These are phyloP conservation scores for Vairimorpha ceranae DNA, from an alignment of 371 early-diverging fungal species.

Conservation along the genomic window DNA sequence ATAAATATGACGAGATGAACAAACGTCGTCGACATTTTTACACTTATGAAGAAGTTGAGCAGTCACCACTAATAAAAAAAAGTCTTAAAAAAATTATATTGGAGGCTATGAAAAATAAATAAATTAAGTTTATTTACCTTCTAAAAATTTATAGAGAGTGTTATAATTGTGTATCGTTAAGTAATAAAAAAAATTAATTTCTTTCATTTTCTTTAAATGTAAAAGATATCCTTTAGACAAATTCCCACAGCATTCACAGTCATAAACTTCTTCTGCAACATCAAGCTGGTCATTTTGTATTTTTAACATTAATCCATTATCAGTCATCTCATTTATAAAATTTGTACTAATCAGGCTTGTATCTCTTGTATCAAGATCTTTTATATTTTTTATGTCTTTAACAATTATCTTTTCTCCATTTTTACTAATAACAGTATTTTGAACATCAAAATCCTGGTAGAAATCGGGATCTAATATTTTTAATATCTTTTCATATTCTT, in stretches of 20 bases:
- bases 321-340: slow-evolving; percentile 26
- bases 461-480: slow-evolving; percentile 20
- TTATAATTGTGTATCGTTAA: slow-evolving; percentile 37
- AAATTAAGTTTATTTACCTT: background rate
- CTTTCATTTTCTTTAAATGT: slow-evolving; percentile 18
- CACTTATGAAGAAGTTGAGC: background rate
- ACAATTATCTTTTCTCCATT: background rate
- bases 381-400: slow-evolving; percentile 26
- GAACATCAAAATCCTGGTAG: slow-evolving; percentile 28
- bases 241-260: slow-evolving; percentile 38
- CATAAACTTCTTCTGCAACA: slow-evolving; percentile 2
- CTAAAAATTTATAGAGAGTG: background rate
- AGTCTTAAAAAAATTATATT: background rate
- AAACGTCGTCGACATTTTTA: background rate
- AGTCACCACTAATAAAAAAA: background rate
- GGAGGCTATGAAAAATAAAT: background rate
- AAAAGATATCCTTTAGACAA: slow-evolving; percentile 10
- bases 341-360: slow-evolving; percentile 16
- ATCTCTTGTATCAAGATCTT: background rate
- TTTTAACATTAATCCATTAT: slow-evolving; percentile 17
- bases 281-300: slow-evolving; percentile 12
- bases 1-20: slow-evolving; percentile 7
- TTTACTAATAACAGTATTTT: background rate
- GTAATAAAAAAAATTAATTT: slow-evolving; percentile 27
- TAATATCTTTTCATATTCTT: slow-evolving; percentile 14